phyloP scores from a whole-genome alignment of 129 eudicot genomes.

The Pseudognaphalium luteoalbum region DNA sequence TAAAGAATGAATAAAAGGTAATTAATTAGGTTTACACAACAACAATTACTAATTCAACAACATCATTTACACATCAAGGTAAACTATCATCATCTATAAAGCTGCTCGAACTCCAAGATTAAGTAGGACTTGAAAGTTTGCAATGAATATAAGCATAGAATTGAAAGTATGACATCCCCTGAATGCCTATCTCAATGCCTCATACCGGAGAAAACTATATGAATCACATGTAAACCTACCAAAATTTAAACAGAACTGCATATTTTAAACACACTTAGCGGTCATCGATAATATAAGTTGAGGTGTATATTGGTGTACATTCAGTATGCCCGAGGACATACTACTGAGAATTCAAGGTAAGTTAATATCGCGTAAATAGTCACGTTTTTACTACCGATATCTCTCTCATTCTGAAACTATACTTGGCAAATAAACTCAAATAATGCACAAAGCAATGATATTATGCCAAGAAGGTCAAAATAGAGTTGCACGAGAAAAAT shows the following conservation, averaged over 20 bases:
- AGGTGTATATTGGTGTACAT: too few relatives aligned
- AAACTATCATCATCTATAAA: slow-evolving; percentile 6
- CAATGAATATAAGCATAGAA: background rate
- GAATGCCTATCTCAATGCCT: background rate
- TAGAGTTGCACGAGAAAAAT: too few relatives aligned
- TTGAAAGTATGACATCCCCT: background rate
- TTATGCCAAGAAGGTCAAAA: too few relatives aligned
- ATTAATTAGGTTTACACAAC: slow-evolving; percentile 23
- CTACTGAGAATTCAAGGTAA: too few relatives aligned
- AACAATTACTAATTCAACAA: background rate
- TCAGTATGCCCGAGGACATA: too few relatives aligned
- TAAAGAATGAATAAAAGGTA: slow-evolving; percentile 22
- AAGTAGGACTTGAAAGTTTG: background rate
- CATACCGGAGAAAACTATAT: background rate
- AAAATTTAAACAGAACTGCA: background rate
- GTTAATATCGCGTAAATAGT: too few relatives aligned
- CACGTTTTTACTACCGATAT: too few relatives aligned
- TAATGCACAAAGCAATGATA: too few relatives aligned
- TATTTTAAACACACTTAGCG: too few relatives aligned
- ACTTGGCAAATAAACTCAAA: too few relatives aligned
- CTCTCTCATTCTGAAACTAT: too few relatives aligned
- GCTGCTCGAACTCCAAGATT: slow-evolving; percentile 3
- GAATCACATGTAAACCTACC: background rate
- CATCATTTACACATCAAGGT: slow-evolving; percentile 6
- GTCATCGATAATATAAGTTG: slow-evolving; percentile 7